phyloP scores from a whole-genome alignment of 176 grass and related monocot genomes.

The Juncus effusus region DNA sequence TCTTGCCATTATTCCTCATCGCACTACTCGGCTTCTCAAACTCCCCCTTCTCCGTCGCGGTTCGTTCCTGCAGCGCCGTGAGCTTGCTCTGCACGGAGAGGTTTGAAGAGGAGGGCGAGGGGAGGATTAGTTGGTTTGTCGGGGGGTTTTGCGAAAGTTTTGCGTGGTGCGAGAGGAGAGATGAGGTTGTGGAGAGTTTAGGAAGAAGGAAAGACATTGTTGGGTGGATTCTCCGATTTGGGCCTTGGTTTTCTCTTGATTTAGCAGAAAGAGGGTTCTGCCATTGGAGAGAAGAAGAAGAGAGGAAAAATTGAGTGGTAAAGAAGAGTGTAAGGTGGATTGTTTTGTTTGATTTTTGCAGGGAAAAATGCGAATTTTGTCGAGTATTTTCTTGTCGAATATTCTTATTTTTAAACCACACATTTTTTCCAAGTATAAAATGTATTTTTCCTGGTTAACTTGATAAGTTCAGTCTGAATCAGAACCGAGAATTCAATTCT shows the following conservation, averaged over 20 bases:
- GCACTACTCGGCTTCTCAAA: conserved; percentile 23
- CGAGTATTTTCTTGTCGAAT: too few species aligned
- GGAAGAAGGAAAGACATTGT: conserved; percentile 86
- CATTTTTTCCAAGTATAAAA: not conserved
- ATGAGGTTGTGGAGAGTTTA: conserved; percentile 63
- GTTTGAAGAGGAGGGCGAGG: conserved; percentile 33
- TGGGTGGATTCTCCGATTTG: too few species aligned
- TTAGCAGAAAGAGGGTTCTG: not conserved
- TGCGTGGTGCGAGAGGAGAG: conserved; percentile 38
- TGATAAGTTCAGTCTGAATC: not conserved
- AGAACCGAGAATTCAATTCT: too few species aligned
- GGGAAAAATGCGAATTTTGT: not conserved
- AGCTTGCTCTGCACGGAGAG: conserved; percentile 24
- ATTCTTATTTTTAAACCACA: too few species aligned
- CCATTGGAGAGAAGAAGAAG: conserved; percentile 23
- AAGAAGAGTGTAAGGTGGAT: conserved; percentile 32
- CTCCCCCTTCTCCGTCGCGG: conserved; percentile 27
- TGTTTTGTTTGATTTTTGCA: conserved; percentile 3
- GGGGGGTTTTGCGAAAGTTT: conserved; percentile 36
- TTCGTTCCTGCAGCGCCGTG: conserved; percentile 45
- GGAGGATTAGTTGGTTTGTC: conserved; percentile 16
- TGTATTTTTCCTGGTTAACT: not conserved
- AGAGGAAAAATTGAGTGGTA: conserved; percentile 49
- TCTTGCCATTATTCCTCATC: conserved; percentile 23
- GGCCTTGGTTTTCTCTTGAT: conserved; percentile 15